These are phyloP conservation scores for Penicillium hordei DNA, from an alignment of 2,329 filamentous ascomycete species.

Conservation along the genomic window DNA sequence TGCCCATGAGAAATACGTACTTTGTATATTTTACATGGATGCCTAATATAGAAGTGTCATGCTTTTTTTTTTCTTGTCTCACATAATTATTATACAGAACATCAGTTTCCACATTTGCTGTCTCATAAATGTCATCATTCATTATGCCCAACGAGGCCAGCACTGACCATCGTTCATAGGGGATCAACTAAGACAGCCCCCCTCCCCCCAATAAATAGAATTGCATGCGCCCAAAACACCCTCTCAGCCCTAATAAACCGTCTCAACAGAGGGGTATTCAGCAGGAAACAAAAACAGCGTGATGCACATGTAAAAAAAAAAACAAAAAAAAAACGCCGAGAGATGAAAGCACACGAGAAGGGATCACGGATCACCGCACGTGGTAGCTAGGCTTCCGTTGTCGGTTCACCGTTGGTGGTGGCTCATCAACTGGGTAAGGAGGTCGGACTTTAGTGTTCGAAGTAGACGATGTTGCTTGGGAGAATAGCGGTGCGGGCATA, in stretches of 20 bases:
- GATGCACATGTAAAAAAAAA: neutral
- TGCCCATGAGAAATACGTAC: neutral
- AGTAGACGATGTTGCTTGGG: conserved; percentile 15
- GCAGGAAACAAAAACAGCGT: neutral
- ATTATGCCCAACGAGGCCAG: conserved; percentile 5
- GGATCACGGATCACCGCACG: conserved; percentile 47
- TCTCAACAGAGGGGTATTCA: conserved; percentile 12
- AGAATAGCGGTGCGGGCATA: conserved; percentile 40
- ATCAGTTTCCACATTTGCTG: neutral
- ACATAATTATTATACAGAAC: conserved; percentile 11
- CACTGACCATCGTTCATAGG: neutral
- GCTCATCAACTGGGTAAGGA: conserved; percentile 79
- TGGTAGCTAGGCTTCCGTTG: conserved; percentile 77
- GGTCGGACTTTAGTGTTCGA: conserved; percentile 43
- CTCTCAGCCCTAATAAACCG: neutral
- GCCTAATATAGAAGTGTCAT: neutral
- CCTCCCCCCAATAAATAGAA: no score
- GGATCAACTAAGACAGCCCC: neutral
- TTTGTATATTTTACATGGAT: neutral
- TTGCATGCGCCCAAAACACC: conserved; percentile 1
- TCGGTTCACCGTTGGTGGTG: conserved; percentile 82
- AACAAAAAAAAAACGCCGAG: neutral
- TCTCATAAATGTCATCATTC: conserved; percentile 25
- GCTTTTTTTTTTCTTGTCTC: neutral
- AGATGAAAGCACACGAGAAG: conserved; percentile 4